Evolutionary conservation across 495 filamentous ascomycete species (phyloP).

Genomic region (Penicillium desertorum): DNA sequence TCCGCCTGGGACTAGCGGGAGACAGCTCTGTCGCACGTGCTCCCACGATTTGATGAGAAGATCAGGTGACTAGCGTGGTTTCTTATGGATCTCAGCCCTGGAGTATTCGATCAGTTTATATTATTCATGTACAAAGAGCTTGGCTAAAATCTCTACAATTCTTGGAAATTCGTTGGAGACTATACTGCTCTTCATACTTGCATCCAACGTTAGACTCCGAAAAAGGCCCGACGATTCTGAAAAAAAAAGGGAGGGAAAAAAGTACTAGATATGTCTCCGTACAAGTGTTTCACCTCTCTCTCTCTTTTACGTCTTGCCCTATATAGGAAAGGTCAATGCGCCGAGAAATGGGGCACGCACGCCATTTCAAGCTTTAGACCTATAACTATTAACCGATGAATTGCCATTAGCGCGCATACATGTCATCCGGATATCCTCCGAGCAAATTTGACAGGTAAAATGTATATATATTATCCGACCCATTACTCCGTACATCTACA

Average conservation of each 20-base stretch:
- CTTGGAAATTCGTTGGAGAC: neutral
- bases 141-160: neutral
- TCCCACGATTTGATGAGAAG: conserved; percentile 12
- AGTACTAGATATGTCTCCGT: no score
- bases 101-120: neutral
- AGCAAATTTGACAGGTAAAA: neutral
- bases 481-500: neutral
- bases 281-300: neutral
- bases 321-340: neutral
- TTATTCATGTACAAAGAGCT: neutral
- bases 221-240: neutral
- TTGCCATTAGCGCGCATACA: neutral
- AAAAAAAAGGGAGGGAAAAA: neutral
- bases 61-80: conserved; percentile 9
- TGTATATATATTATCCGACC: neutral
- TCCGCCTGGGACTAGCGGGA: conserved; percentile 12
- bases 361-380: no score
- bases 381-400: neutral
- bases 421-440: conserved; percentile 2
- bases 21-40: conserved; percentile 13
- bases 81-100: neutral
- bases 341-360: neutral
- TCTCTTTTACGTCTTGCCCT: neutral
- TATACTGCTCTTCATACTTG: neutral
- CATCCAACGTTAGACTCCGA: neutral